These are phyloP conservation scores for Anethum foeniculum DNA, from an alignment of 140 eudicot genomes.

Conservation along the genomic window DNA sequence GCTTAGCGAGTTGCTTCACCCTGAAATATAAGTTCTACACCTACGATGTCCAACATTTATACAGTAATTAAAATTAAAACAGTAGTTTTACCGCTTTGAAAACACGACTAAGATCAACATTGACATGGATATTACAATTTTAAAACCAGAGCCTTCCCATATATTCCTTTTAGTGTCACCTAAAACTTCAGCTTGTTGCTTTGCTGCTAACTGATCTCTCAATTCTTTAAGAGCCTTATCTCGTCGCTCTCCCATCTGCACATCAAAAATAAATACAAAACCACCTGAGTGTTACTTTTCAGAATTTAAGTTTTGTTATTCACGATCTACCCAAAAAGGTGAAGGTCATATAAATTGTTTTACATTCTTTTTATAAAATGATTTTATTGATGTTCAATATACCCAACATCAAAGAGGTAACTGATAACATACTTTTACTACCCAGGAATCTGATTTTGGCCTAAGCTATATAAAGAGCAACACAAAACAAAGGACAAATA, in stretches of 20 bases:
- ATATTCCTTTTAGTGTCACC: conserved; percentile 38
- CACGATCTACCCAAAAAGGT: background rate
- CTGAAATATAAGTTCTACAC: background rate
- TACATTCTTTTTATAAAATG: background rate
- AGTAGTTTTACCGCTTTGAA: conserved; percentile 57
- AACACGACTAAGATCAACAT: conserved; percentile 73
- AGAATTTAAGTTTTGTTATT: background rate
- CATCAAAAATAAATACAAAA: background rate
- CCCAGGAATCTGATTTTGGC: background rate
- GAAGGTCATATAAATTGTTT: background rate
- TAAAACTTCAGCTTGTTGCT: conserved; percentile 28
- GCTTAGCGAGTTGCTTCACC: conserved; percentile 1
- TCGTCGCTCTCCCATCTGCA: conserved; percentile 75
- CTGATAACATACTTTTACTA: background rate
- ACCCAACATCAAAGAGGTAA: background rate
- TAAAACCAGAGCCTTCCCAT: conserved; percentile 80
- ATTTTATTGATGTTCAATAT: background rate
- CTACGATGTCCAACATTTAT: background rate
- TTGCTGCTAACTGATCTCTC: conserved; percentile 57
- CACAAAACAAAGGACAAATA: background rate
- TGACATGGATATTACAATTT: conserved; percentile 76
- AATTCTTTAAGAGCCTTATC: conserved; percentile 72
- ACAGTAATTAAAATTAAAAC: background rate
- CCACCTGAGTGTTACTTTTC: background rate
- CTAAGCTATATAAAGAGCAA: background rate